Percentiles rank a stretch among this genome's conserved stretches.
phyloP scores from a whole-genome alignment of 2,329 filamentous ascomycete genomes.

The Alternaria infectoria region DNA sequence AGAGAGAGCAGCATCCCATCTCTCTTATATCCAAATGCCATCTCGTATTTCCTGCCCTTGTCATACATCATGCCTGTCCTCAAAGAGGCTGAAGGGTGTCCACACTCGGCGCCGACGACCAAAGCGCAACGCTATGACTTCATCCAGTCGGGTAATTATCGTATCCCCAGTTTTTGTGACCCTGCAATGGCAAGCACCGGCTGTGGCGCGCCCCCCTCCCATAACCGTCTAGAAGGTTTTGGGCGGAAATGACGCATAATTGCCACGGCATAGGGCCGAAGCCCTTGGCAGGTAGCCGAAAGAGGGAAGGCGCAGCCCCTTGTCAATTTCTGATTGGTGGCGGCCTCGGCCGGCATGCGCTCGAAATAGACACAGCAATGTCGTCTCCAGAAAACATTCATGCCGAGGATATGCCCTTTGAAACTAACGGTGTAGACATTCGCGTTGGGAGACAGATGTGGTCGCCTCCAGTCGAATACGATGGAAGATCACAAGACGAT shows the following conservation, averaged over 20 bases:
- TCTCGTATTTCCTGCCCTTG: conserved; percentile 5
- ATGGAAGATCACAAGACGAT: neutral
- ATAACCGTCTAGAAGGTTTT: neutral
- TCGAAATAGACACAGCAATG: conserved; percentile 10
- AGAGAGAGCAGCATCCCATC: conserved; percentile 3
- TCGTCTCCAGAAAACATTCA: conserved; percentile 9
- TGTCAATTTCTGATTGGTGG: neutral
- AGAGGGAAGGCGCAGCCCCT: neutral
- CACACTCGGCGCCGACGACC: conserved; percentile 4
- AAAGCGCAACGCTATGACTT: conserved; percentile 14
- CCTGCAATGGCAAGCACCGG: conserved; percentile 7
- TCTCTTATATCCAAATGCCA: conserved; percentile 2
- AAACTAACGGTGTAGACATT: conserved; percentile 2
- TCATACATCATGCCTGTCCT: conserved; percentile 8
- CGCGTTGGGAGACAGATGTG: neutral
- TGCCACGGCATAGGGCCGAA: conserved; percentile 2
- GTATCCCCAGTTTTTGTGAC: conserved; percentile 13
- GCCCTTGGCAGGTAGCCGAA: neutral
- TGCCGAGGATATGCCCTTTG: conserved; percentile 13
- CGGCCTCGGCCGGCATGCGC: neutral
- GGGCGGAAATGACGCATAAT: conserved; percentile 7
- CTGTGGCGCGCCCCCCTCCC: conserved; percentile 7
- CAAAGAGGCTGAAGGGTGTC: conserved; percentile 1
- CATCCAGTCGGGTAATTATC: conserved; percentile 7
- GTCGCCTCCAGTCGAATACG: neutral